phyloP scores from a whole-genome alignment of 1,284 basidiomycete species.

The Sporisorium reilianum region DNA sequence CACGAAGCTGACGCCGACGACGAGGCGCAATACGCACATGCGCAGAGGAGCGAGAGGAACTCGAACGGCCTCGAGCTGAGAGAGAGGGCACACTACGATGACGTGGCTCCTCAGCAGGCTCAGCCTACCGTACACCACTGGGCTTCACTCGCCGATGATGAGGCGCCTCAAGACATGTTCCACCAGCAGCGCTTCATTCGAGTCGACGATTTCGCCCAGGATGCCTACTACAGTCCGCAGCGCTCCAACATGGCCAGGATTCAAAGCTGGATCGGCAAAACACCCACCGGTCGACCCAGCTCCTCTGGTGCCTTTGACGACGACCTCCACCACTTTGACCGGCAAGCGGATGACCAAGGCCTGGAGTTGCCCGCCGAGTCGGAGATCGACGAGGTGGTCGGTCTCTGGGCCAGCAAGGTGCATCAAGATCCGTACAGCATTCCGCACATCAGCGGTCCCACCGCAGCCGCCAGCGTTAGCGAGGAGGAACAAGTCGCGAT shows the following conservation, averaged over 20 bases:
- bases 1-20: not conserved
- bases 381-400: conserved; percentile 42
- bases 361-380: conserved; percentile 19
- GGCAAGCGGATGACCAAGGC: conserved; percentile 4
- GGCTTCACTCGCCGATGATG: not conserved
- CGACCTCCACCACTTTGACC: conserved; percentile 9
- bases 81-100: not conserved
- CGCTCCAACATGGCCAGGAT: conserved; percentile 40
- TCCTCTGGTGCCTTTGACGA: conserved; percentile 26
- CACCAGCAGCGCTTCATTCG: conserved; percentile 1
- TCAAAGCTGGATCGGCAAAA: conserved; percentile 50
- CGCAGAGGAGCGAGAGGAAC: not conserved
- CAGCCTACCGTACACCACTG: conserved; percentile 3
- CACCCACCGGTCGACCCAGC: conserved; percentile 23
- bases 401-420: conserved; percentile 40
- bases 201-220: conserved; percentile 1
- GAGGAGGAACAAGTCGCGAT: not conserved
- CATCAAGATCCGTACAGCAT: conserved; percentile 20
- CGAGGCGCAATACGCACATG: not conserved
- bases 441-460: conserved; percentile 24
- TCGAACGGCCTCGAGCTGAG: conserved; percentile 6
- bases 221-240: conserved; percentile 25
- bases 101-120: not conserved
- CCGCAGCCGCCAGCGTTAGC: conserved; percentile 11
- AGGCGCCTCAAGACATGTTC: not conserved